Conservation (phyloP, 257 asterid species). For the Przewalskia tangutica region DNA sequence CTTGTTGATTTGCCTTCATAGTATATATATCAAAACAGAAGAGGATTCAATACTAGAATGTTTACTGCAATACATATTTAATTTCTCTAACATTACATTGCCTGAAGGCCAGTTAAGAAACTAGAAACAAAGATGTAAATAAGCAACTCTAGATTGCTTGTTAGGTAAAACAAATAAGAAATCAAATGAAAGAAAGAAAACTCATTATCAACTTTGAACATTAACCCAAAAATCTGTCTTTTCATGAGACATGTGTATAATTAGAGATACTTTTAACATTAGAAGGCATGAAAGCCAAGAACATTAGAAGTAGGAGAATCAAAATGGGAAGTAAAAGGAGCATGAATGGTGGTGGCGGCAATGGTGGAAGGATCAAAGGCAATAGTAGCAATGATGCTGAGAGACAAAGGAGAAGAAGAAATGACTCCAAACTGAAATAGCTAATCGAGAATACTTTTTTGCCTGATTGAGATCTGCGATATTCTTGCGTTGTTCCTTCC, state of each 20-base stretch:
- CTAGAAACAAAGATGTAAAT: neutral
- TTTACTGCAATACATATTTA: neutral
- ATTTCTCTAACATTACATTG: neutral
- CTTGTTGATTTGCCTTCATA: neutral
- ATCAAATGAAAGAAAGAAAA: neutral
- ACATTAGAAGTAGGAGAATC: constrained; percentile 40
- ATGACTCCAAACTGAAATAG: constrained; percentile 43
- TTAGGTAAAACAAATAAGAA: neutral
- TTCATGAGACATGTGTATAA: neutral
- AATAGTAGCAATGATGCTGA: constrained; percentile 50
- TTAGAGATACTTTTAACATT: constrained; percentile 2
- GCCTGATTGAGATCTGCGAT: constrained; percentile 3
- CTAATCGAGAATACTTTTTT: constrained; percentile 19
- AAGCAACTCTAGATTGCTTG: neutral
- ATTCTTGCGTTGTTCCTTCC: neutral
- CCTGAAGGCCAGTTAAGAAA: neutral
- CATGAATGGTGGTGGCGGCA: constrained; percentile 74
- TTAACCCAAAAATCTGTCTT: neutral
- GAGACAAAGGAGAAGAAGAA: constrained; percentile 42
- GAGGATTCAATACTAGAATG: neutral
- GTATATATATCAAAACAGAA: neutral
- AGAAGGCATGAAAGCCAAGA: constrained; percentile 65
- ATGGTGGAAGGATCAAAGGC: constrained; percentile 64
- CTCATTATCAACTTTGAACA: neutral
- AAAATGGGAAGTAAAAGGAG: constrained; percentile 55